Evolutionary conservation across 148 eudicot genomes (phyloP), one percentile per base, ranked within the genome.

Genomic region (Persicaria tinctoria): DNA sequence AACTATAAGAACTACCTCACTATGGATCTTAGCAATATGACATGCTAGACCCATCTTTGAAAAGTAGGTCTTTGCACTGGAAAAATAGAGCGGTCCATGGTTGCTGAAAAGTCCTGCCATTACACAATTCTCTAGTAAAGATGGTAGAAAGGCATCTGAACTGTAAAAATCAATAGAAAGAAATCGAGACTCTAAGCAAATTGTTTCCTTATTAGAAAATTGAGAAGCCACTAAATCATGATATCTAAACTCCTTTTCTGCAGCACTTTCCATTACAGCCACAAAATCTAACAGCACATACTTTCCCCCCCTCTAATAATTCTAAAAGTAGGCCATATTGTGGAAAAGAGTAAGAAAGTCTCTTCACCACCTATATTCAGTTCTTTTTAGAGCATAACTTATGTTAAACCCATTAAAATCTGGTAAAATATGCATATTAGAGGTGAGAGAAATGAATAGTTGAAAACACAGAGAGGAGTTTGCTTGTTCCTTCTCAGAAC

Each of bases 1-100:
- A 51, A 77, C 66, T 45, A 63, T 5, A 5, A 20, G 80, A 77
- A 46, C 75, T 87, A 92, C 99, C 97, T 95, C 99, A 62, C 99
- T 95, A 73, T 95, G 99, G 87, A 95, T 95, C 87, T 95, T 95
- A 74, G 99, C 99, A 71, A 95, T 95, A 81, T 95, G 99, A 85
- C 99, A 95, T 57, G 97, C 79, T 70, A 95, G 82, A 38, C 99
- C 99, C 90, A 95, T 78, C 86, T 95, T 95, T 47, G 94, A 92
- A 80, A 95, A 95, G 80, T 83, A 80, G 27, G 90, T 51, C 86
- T 95, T 95, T 46, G 97, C 86, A 76, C 68, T 79, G 45, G 83
- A 75, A 78, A 92, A 95, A 79, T 95, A 95, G 51, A 95, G 94
- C 38, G 99, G 99, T 56, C 99, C 99, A 73, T 95, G 99, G 80